Conservation (phyloP, 2,329 filamentous ascomycete genomes). For the Endothia cerciana region DNA sequence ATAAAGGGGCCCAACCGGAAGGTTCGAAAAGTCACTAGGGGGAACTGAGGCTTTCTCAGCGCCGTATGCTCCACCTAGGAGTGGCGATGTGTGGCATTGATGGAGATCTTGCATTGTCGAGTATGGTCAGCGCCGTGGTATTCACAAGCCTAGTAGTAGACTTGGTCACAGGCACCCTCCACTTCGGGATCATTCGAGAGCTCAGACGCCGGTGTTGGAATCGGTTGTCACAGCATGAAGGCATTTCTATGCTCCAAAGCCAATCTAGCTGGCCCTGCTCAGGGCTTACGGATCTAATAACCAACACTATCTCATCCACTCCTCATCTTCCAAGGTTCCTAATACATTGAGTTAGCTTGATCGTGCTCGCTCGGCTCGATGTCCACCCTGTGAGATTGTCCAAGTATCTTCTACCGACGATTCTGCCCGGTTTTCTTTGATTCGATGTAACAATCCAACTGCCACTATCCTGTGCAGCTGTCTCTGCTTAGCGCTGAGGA, state of each 20-base stretch:
- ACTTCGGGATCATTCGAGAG: neutral
- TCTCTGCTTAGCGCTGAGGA: no score
- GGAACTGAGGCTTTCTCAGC: neutral
- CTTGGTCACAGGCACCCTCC: neutral
- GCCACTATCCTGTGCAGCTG: neutral
- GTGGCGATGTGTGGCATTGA: neutral
- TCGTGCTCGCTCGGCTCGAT: neutral
- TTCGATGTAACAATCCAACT: neutral
- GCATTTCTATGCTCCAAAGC: neutral
- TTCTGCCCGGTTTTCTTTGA: neutral
- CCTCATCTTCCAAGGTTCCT: neutral
- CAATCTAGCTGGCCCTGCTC: neutral
- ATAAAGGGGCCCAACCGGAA: neutral
- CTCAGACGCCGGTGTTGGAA: neutral
- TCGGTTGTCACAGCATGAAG: neutral
- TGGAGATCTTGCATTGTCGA: no score
- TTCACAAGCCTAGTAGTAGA: neutral
- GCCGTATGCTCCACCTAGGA: neutral
- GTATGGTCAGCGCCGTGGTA: no score
- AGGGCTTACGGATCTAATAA: neutral
- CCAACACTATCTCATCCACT: neutral
- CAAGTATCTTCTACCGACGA: neutral
- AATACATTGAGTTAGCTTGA: neutral
- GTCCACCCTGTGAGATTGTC: neutral
- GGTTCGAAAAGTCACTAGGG: neutral